These are phyloP conservation scores for Camellia oleifera DNA, from an alignment of 179 eudicot genomes.

Conservation along the genomic window DNA sequence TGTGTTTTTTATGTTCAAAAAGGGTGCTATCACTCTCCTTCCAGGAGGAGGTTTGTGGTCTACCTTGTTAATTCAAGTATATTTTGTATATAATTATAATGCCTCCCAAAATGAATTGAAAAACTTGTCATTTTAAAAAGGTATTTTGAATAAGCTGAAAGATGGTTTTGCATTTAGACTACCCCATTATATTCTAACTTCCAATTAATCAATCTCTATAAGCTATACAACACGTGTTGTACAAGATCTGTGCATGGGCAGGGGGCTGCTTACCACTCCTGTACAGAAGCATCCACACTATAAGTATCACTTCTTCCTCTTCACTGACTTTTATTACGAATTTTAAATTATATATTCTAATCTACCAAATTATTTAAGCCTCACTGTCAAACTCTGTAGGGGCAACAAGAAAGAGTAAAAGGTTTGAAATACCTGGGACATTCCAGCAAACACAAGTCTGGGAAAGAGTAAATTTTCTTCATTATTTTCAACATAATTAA, in stretches of 20 bases:
- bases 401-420: neutral
- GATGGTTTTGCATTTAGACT: neutral
- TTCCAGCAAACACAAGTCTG: neutral
- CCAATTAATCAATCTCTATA: neutral
- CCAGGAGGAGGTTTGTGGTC: neutral
- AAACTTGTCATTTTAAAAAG: neutral
- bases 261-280: neutral
- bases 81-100: neutral
- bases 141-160: neutral
- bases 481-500: neutral
- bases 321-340: neutral
- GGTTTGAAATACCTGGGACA: neutral
- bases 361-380: slow-evolving; percentile 2
- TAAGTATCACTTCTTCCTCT: neutral
- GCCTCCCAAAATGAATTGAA: neutral
- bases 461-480: neutral
- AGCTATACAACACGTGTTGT: neutral
- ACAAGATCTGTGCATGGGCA: neutral
- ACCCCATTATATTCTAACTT: neutral
- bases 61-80: neutral
- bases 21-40: no score
- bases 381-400: neutral
- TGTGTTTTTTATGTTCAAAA: no score
- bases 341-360: neutral
- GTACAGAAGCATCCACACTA: neutral